Base-by-base conservation (phyloP, 352 stramenopile species). In the Globisporangium radiosum region DNA sequence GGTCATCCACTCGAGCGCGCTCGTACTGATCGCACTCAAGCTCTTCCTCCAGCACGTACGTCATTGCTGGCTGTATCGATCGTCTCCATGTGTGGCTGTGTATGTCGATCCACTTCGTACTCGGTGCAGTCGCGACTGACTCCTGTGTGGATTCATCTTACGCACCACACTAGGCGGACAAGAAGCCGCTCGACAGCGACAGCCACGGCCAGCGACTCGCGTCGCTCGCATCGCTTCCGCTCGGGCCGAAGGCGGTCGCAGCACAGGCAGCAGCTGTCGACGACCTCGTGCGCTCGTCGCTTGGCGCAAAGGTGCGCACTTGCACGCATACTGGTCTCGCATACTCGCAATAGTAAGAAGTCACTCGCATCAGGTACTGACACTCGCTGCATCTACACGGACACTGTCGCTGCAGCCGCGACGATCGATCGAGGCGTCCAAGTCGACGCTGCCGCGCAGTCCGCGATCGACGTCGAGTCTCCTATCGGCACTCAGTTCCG, bases 11-110 rank as follows among this genome's bases (percentile, higher is more conserved):
- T 70, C 87, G 33, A 77, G 72, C 53, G 87, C 76, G 39, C 56
- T 93, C 45, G 45, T 80, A 11, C 69, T 93, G 13, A 73, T 93
- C 4, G 60, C 64, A 42, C 74, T 93, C 45, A 92, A 93, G 59
- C 62, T 87, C 47, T 87, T 93, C 43, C 62, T 93, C n/a, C 79
- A 93, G 44, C 84, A 91, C 56, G 76, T 82, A 68, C 47, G 68
- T 49, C 47, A 62, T 38, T 0, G 39, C 47, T 15, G 39, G 25
- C 25, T 33, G 25, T 33, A 33, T 33, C 25, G 25, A 33, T 33
- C 25, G 25, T 33, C 25, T 33, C 8, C 36, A n/a, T 15, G 2
- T 37, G 14, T 11, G 11, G 43, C 11, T 11, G n/a, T 17, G 43
- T 15, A 4, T 47, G 43, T 47, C 3, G 43, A 47, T 47, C 43